These are phyloP conservation scores for Phlebopus sp. DNA, from an alignment of 1,284 basidiomycete genomes.

Conservation along the genomic window DNA sequence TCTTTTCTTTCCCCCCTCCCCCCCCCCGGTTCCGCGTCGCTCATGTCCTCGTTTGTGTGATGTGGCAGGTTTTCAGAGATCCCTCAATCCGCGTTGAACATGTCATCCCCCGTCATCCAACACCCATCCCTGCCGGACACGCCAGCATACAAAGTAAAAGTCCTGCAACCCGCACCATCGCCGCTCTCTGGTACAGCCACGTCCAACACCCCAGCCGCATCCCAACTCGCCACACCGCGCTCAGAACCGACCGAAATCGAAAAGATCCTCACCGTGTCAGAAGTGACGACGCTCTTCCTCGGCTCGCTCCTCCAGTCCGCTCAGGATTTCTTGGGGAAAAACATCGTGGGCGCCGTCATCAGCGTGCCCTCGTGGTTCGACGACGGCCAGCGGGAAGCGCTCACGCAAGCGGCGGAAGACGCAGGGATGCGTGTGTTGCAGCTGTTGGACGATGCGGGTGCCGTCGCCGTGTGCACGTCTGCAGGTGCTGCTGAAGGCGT, in stretches of 20 bases:
- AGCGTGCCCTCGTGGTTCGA: constrained; percentile 80
- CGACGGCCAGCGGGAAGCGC: constrained; percentile 65
- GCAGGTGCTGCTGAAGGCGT: constrained; percentile 44
- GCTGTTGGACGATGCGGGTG: constrained; percentile 83
- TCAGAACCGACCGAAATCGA: constrained; percentile 76
- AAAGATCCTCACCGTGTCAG: constrained; percentile 80
- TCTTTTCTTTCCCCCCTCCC: background rate
- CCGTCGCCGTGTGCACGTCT: constrained; percentile 63
- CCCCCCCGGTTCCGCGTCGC: background rate
- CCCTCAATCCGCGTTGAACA: constrained; percentile 48
- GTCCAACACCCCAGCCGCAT: constrained; percentile 63
- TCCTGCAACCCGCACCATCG: constrained; percentile 71
- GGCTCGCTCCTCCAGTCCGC: constrained; percentile 84
- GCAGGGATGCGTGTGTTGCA: constrained; percentile 85
- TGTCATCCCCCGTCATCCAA: constrained; percentile 69
- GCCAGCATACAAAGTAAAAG: constrained; percentile 85
- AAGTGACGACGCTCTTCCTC: constrained; percentile 87
- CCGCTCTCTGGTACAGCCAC: constrained; percentile 48
- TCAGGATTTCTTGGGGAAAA: constrained; percentile 88
- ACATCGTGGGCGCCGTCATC: constrained; percentile 82
- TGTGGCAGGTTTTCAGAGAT: constrained; percentile 69
- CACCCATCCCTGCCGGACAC: constrained; percentile 72
- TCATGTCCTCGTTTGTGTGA: background rate
- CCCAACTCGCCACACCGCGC: constrained; percentile 70
- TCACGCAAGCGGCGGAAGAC: constrained; percentile 73